Evolutionary conservation across 2,329 filamentous ascomycete genomes (phyloP), one percentile per base, ranked within the genome.

Genomic region (Colletotrichum navitas): DNA sequence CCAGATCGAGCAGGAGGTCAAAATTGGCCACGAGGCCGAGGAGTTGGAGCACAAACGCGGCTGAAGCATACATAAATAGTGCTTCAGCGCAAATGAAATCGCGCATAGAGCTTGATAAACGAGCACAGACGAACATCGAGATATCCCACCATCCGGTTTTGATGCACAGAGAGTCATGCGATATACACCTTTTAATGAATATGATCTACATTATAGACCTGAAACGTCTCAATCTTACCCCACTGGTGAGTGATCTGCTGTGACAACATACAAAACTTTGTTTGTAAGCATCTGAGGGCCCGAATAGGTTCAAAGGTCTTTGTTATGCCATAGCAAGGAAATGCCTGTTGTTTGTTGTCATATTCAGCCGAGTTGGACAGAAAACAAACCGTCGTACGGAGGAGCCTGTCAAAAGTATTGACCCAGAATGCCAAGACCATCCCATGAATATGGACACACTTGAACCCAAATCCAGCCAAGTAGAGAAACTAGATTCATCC

Each of bases 1-100:
- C 54, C 79, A 84, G 77, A 78, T 85, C 64, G 83, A 85, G 79
- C 84, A 85, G 78, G 83, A 85, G 74, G 59, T 61, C 58, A 69
- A 72, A 36, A 64, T 72, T 8, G 70, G 54, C 47, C 68, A 68
- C 47, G 68, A 68, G 65, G 68, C 68, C 52, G 65, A 69, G 65
- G 69, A 72, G 41, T 49, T 69, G 21, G 69, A 72, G 24, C 69
- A 72, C 39, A 72, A 72, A 60, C 69, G 69, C 41, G 69, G 69
- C 45, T 72, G 56, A 49, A 56, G 10, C 18, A 18, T 43, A 41
- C 16, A 18, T 11, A n/a, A 54, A 45, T 26, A 16, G 16, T n/a
- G n/a, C 52, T 43, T 32, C 64, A 49, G 26, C 29, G 56, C 29
- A 60, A 47, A 36, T 12, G 24, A 41, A 34, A 12, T n/a, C 49